Evolutionary conservation across 495 filamentous ascomycete genomes (phyloP).

Genomic region (Echria macrotheca): DNA sequence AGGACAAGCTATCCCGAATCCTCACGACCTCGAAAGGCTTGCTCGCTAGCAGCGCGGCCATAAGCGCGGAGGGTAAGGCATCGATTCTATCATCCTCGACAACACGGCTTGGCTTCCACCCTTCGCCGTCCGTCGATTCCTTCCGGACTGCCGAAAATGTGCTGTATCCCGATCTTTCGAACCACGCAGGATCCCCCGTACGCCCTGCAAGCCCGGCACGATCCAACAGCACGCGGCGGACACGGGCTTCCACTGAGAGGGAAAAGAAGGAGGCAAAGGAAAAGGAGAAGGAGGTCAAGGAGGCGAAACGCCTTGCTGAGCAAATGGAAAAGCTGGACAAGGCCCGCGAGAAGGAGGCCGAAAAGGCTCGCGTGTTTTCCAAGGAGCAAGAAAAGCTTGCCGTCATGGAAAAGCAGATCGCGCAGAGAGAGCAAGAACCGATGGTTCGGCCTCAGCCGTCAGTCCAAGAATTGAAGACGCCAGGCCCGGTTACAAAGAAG

Average conservation of each 20-base stretch:
- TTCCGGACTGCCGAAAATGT: constrained; percentile 30
- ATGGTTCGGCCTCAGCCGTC: constrained; percentile 8
- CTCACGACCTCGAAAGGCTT: constrained; percentile 79
- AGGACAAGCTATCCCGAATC: constrained; percentile 80
- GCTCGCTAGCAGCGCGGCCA: constrained; percentile 71
- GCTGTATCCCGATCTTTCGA: constrained; percentile 42
- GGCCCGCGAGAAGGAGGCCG: constrained; percentile 44
- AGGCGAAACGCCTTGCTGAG: constrained; percentile 39
- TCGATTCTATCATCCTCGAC: constrained; percentile 42
- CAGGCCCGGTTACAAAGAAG: constrained; percentile 21
- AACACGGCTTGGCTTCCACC: constrained; percentile 29
- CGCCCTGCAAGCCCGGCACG: constrained; percentile 35
- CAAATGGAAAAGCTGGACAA: constrained; percentile 54
- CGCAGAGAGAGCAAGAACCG: constrained; percentile 12
- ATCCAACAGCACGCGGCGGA: constrained; percentile 54
- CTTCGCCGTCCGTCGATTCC: constrained; percentile 33
- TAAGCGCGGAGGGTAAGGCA: constrained; percentile 70
- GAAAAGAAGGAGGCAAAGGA: constrained; percentile 57
- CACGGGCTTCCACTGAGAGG: constrained; percentile 65
- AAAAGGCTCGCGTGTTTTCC: constrained; percentile 35
- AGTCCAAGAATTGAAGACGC: constrained; percentile 20
- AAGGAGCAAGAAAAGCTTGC: constrained; percentile 43
- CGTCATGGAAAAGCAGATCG: constrained; percentile 42
- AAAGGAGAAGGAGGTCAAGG: constrained; percentile 48
- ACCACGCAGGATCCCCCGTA: constrained; percentile 25